Evolutionary conservation across 2,329 filamentous ascomycete species (phyloP).

Genomic region (Ascochyta viciae-villosae): DNA sequence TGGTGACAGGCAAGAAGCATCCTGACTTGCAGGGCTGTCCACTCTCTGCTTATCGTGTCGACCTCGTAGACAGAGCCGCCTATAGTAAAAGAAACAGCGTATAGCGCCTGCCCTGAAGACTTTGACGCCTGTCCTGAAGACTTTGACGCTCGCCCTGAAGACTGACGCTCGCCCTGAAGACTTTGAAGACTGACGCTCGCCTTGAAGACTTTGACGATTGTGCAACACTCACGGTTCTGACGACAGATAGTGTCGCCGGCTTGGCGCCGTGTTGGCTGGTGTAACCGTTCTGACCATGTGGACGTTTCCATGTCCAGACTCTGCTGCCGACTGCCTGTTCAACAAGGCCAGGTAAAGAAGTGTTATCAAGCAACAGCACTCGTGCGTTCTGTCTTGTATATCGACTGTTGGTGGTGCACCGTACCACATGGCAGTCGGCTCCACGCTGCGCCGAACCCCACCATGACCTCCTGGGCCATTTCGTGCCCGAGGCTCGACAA

Average conservation of each 20-base stretch:
- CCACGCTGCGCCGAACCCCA: constrained; percentile 3
- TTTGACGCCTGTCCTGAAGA: too few relatives aligned
- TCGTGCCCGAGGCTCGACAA: too few relatives aligned
- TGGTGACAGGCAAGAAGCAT: neutral
- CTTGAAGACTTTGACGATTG: too few relatives aligned
- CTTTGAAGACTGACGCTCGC: too few relatives aligned
- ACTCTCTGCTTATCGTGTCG: neutral
- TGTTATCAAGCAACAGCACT: neutral
- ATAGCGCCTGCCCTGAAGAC: too few relatives aligned
- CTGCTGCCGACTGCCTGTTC: too few relatives aligned
- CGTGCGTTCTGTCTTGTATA: neutral
- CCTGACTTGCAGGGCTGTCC: neutral
- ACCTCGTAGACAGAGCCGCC: neutral
- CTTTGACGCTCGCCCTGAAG: too few relatives aligned
- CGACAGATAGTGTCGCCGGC: constrained; percentile 4
- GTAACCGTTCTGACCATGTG: neutral
- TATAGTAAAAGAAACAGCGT: neutral
- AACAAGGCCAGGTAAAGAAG: too few relatives aligned
- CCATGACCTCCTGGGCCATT: neutral
- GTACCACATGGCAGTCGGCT: constrained; percentile 3
- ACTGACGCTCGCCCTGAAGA: too few relatives aligned
- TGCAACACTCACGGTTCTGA: neutral
- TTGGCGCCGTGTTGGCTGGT: neutral
- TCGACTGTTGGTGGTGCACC: neutral
- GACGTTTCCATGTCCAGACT: neutral